Conservation (phyloP, 371 early-diverging fungal genomes). For the Syncephalastrum sp. region DNA sequence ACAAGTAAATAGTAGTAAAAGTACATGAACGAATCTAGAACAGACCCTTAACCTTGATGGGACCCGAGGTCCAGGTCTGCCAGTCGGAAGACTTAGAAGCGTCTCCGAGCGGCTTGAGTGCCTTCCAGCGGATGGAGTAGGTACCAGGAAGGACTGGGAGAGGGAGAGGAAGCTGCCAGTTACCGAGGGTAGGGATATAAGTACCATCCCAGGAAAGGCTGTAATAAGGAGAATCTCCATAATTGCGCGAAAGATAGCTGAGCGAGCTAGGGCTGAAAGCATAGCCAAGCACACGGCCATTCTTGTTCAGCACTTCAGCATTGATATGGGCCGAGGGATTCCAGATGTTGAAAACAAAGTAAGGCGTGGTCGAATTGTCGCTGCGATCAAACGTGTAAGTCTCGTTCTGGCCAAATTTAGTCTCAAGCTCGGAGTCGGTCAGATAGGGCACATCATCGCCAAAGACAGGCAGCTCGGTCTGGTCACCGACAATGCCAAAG, state of each 20-base stretch:
- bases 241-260: no score
- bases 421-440: conserved; percentile 4
- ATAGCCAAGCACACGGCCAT: conserved; percentile 18
- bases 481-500: conserved; percentile 50
- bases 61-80: conserved; percentile 35
- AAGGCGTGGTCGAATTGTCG: conserved; percentile 11
- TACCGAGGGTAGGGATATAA: conserved; percentile 11
- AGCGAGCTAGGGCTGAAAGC: conserved; percentile 1
- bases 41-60: conserved; percentile 16
- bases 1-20: no score
- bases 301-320: conserved; percentile 12
- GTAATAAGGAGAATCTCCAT: conserved; percentile 1
- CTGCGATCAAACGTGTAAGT: conserved; percentile 14
- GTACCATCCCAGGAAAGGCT: conserved; percentile 18
- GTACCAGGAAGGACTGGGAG: conserved; percentile 23
- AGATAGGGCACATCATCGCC: conserved; percentile 7
- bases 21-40: no score
- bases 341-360: conserved; percentile 15
- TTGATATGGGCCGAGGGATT: conserved; percentile 16
- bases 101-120: conserved; percentile 34
- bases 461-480: conserved; percentile 30
- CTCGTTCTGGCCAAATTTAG: conserved; percentile 7
- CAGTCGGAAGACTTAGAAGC: conserved; percentile 25
- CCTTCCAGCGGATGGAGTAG: conserved; percentile 25
- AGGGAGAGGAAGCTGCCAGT: conserved; percentile 6